phyloP scores from a whole-genome alignment of 352 stramenopile genomes.

The Saprolegnia diclina region DNA sequence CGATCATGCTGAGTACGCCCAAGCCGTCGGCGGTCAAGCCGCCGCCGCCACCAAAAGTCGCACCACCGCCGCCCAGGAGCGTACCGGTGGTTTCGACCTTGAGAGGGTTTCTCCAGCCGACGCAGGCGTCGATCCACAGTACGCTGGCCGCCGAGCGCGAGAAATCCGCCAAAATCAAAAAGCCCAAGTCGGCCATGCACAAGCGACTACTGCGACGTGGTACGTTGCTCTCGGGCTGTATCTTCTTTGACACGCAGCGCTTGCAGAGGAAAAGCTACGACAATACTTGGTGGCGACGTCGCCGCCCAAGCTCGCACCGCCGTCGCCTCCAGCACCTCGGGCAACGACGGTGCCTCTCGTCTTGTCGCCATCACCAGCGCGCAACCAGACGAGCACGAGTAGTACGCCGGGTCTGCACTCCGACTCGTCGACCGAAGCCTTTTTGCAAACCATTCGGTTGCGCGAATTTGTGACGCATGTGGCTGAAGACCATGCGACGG shows the following conservation, averaged over 20 bases:
- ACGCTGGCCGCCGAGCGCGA: constrained; percentile 1
- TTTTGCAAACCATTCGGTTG: constrained; percentile 59
- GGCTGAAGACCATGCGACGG: constrained; percentile 70
- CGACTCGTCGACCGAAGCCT: constrained; percentile 28
- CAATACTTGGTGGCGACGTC: constrained; percentile 20
- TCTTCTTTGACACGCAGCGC: not conserved
- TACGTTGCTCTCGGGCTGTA: not conserved
- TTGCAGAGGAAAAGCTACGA: constrained; percentile 22
- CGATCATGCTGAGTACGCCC: constrained; percentile 57
- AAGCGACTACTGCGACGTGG: constrained; percentile 20
- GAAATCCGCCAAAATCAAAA: constrained; percentile 19
- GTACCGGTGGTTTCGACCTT: not conserved
- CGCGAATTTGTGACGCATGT: constrained; percentile 64
- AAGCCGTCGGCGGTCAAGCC: constrained; percentile 56
- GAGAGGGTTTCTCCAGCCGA: constrained; percentile 25
- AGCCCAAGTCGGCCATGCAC: constrained; percentile 12
- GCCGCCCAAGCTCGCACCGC: not conserved
- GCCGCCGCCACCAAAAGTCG: not conserved
- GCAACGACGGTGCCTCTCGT: not conserved
- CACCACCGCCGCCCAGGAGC: not conserved
- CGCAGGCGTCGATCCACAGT: constrained; percentile 15
- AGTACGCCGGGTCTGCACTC: not conserved
- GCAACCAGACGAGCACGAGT: not conserved
- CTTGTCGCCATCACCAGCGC: not conserved
- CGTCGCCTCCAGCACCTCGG: not conserved